Percentiles rank a stretch among this genome's conserved stretches.
Conservation (phyloP, 805 yeast species). For the Yarrowia divulgata region DNA sequence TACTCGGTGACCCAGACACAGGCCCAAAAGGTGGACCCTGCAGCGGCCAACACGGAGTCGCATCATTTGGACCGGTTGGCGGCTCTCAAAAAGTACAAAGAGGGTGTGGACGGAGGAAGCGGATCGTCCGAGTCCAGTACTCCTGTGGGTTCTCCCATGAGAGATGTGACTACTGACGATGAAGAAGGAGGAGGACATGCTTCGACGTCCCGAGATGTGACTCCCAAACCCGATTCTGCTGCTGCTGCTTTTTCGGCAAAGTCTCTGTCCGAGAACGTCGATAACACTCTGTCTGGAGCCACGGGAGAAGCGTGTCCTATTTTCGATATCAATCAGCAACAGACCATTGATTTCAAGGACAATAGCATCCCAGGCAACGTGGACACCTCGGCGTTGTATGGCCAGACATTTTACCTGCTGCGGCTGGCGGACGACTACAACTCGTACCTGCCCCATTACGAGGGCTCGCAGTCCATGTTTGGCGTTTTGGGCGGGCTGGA, state of each 20-base stretch:
- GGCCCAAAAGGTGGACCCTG: constrained; percentile 6
- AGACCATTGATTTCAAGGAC: constrained; percentile 15
- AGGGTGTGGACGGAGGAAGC: constrained; percentile 1
- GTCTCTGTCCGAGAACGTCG: background rate
- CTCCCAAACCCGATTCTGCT: background rate
- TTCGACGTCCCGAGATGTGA: background rate
- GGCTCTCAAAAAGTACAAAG: constrained; percentile 42
- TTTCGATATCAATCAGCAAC: constrained; percentile 23
- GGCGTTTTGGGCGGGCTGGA: constrained; percentile 53
- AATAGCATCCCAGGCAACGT: background rate
- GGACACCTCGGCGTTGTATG: constrained; percentile 51
- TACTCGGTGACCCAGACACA: constrained; percentile 57
- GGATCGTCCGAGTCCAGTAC: background rate
- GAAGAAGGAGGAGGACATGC: background rate
- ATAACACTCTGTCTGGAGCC: background rate
- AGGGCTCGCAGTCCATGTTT: constrained; percentile 50
- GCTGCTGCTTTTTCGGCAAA: background rate
- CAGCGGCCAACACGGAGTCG: background rate
- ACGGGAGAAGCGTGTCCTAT: constrained; percentile 3
- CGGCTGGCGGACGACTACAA: constrained; percentile 70
- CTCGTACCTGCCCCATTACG: constrained; percentile 61
- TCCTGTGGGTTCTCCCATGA: constrained; percentile 16
- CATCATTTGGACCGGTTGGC: constrained; percentile 25
- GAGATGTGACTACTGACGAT: background rate
- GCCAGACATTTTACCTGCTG: constrained; percentile 69